Percentiles rank a stretch among this genome's conserved stretches.
phyloP scores from a whole-genome alignment of 257 asterid genomes.

The Lantana camara region DNA sequence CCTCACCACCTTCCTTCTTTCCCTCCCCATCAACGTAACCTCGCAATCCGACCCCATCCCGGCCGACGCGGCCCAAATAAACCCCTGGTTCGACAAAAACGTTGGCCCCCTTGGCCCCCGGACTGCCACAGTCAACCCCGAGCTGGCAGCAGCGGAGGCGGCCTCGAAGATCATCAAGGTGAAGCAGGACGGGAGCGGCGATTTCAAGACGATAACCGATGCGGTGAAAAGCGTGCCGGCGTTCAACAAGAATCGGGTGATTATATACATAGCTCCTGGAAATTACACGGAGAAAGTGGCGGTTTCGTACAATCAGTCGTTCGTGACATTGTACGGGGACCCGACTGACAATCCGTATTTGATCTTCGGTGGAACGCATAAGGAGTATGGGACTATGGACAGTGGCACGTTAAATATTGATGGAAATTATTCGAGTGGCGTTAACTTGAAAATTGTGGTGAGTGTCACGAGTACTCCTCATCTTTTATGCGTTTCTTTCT shows the following conservation, averaged over 20 bases:
- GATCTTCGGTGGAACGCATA: constrained; percentile 38
- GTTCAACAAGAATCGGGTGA: constrained; percentile 38
- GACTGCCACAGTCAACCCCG: constrained; percentile 33
- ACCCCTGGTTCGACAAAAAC: no score
- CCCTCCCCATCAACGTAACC: no score
- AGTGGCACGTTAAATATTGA: constrained; percentile 49
- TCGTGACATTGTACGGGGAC: constrained; percentile 41
- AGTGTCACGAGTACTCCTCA: no score
- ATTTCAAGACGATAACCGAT: constrained; percentile 44
- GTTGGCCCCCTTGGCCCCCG: constrained; percentile 18
- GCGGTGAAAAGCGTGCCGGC: constrained; percentile 39
- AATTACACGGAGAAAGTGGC: constrained; percentile 46
- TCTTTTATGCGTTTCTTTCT: constrained; percentile 16
- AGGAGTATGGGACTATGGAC: constrained; percentile 36
- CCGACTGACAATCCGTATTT: constrained; percentile 37
- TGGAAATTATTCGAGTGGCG: no score
- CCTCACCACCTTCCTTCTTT: no score
- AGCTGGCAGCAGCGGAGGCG: constrained; percentile 42
- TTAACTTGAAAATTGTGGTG: no score
- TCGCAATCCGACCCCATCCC: no score
- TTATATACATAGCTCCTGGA: constrained; percentile 52
- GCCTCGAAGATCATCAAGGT: constrained; percentile 29
- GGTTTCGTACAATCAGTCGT: constrained; percentile 38
- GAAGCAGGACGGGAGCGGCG: constrained; percentile 41
- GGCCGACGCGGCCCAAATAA: no score